Evolutionary conservation across 768 basidiomycete genomes (phyloP), one percentile per base, ranked within the genome.

Genomic region (Tephrocybe sp.): DNA sequence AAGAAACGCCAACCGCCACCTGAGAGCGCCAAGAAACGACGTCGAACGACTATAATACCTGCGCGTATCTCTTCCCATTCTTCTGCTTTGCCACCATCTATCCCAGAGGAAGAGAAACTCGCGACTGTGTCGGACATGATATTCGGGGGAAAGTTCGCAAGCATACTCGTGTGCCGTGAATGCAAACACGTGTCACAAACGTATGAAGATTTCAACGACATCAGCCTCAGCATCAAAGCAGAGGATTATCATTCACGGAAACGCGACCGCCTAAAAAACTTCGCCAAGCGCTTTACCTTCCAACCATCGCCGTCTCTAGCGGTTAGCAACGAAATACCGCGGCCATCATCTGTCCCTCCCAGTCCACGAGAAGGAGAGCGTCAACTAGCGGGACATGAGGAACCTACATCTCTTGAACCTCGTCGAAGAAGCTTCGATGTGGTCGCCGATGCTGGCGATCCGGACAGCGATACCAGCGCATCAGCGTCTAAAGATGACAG

Each of bases 141-240:
- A 48, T 98, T 97, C 60, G 89, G 90, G 26, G 95, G 95, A 5
- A 81, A 83, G 59, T 76, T 98, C 40, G 86, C 92, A 5, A 91
- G 88, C 69, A 86, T 97, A 62, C 86, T 98, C 41, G 88, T 98
- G 2, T 98, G 95, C 65, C 92, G 94, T 58, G 82, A 83, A 51
- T 98, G 95, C 81, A 95, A 96, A 66, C 84, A 91, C 60, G 83
- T 97, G 42, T 96, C 93, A 2, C 85, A 92, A 56, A 91, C 89
- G 5, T 88, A 89, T 62, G 95, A 98, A 66, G 92, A 93, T 62
- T 98, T 97, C 66, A 87, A 89, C 64, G 95, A 97, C 66, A 86
- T 98, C 58, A 92, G 91, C 44, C 72, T 98, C 27, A 89, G 87
- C 66, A 87, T 95, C 65, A 90, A 87, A 63, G 79, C 86, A 1